Base-by-base conservation (phyloP, 768 basidiomycete genomes). In the Collybia mongolica region DNA sequence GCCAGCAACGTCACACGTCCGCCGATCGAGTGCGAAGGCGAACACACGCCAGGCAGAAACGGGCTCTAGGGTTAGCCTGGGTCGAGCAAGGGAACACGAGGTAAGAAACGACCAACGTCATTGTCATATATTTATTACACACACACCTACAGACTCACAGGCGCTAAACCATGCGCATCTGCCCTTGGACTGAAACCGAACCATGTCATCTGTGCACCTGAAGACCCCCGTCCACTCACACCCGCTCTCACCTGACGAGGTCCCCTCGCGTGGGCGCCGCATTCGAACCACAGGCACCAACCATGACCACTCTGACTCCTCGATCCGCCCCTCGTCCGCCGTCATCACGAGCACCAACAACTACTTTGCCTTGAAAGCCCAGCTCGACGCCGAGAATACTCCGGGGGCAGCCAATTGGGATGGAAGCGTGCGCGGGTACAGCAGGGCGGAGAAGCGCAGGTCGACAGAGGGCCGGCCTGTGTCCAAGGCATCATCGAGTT, bases 221-320 rank as follows among this genome's bases (percentile, higher is more conserved):
- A 75, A 75, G 63, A 85, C 79, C 6, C 81, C 83, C 18, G 84
- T 86, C 18, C 72, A 90, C 53, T 81, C 81, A 0, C 90, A 92
- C 60, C 90, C 90, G 32, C 79, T 92, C 19, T 81, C 79, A 3
- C 74, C 74, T 6, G 86, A 88, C 26, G 80, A 83, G 26, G 56
- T 57, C 20, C 64, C 74, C 15, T 62, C 75, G 7, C 67, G 72
- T 59, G 73, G 76, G 20, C 78, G 85, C 46, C 72, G 79, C 39
- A 71, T 63, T 52, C 80, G 82, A 44, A 65, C 67, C 43, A 9
- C 32, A n/a, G n/a, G n/a, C 32, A 12, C 7, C 32, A 60, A 57
- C 49, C 69, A 61, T 39, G 74, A 74, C 32, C 32, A 12, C n/a
- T n/a, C n/a, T 36, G 64, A 68, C 6, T 36, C 60, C 24, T 26